Evolutionary conservation across 169 alveolate species (phyloP).

Genomic region (Perkinsus chesapeaki): DNA sequence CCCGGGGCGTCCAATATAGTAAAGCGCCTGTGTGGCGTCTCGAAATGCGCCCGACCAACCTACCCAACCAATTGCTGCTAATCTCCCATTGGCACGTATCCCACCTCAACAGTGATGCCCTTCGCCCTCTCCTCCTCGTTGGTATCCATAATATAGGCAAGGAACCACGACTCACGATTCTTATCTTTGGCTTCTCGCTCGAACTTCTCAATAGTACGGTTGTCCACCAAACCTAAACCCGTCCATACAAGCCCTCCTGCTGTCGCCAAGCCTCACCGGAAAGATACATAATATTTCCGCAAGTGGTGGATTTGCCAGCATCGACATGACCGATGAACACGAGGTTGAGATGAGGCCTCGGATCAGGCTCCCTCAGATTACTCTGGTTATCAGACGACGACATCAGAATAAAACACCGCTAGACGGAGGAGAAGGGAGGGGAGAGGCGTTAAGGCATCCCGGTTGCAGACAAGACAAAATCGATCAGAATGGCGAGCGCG

Average conservation of each 20-base stretch:
- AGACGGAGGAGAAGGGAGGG: too few species aligned
- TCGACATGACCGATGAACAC: slow-evolving; percentile 99
- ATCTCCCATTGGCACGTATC: background rate
- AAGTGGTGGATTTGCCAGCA: slow-evolving; percentile 99
- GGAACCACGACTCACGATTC: slow-evolving; percentile 97
- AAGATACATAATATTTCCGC: slow-evolving; percentile 84
- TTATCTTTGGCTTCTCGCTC: slow-evolving; percentile 96
- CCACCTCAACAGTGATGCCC: slow-evolving; percentile 98
- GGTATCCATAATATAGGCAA: slow-evolving; percentile 98
- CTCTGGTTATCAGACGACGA: slow-evolving; percentile 32
- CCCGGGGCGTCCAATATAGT: slow-evolving; percentile 99
- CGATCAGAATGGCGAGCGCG: background rate
- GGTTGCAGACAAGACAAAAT: background rate
- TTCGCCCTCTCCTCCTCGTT: slow-evolving; percentile 96
- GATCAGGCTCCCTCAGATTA: slow-evolving; percentile 44
- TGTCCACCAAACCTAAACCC: slow-evolving; percentile 85
- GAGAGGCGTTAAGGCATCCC: background rate
- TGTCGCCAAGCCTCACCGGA: background rate
- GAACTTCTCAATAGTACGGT: slow-evolving; percentile 90
- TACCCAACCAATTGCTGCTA: background rate
- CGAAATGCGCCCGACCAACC: slow-evolving; percentile 90
- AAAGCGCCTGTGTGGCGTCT: slow-evolving; percentile 82
- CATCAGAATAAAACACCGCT: background rate
- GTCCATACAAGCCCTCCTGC: background rate
- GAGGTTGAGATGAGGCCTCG: slow-evolving; percentile 81